Percentiles rank a stretch among this genome's conserved stretches.
Conservation (phyloP, 192 early-diverging fungal species). For the Backusella morwellensis region DNA sequence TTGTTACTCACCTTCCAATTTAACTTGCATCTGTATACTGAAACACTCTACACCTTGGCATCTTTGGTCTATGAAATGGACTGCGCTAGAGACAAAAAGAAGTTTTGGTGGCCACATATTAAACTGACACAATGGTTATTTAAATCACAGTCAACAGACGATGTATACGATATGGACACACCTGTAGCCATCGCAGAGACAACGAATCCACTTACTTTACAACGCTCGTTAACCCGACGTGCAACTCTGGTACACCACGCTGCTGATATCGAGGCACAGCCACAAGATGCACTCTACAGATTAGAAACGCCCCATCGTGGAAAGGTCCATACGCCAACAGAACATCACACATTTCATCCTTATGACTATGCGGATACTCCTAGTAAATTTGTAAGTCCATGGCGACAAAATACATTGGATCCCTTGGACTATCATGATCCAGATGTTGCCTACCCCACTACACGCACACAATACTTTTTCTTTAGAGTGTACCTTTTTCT, state of each 20-base stretch:
- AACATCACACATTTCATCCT: not conserved
- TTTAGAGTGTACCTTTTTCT: conserved; percentile 21
- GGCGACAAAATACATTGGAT: conserved; percentile 13
- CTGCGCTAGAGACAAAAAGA: conserved; percentile 1
- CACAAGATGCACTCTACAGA: not conserved
- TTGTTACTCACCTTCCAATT: conserved; percentile 26
- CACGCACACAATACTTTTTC: conserved; percentile 25
- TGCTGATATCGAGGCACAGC: not conserved
- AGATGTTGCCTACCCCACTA: conserved; percentile 27
- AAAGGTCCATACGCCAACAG: not conserved
- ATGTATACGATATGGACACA: conserved; percentile 9
- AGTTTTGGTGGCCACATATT: conserved; percentile 23
- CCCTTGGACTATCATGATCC: conserved; percentile 29
- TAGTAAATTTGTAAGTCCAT: not conserved
- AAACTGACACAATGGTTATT: conserved; percentile 11
- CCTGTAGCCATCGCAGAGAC: conserved; percentile 11
- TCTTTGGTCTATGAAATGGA: conserved; percentile 32
- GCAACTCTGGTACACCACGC: not conserved
- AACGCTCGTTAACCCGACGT: conserved; percentile 10
- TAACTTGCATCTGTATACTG: conserved; percentile 24
- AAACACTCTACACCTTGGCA: conserved; percentile 25
- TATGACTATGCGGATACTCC: not conserved
- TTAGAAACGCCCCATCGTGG: not conserved
- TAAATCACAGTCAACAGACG: not conserved
- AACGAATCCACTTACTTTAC: not conserved